Evolutionary conservation across 306 rosid genomes (phyloP), one percentile per base, ranked within the genome.

Genomic region (Vigna radiata): DNA sequence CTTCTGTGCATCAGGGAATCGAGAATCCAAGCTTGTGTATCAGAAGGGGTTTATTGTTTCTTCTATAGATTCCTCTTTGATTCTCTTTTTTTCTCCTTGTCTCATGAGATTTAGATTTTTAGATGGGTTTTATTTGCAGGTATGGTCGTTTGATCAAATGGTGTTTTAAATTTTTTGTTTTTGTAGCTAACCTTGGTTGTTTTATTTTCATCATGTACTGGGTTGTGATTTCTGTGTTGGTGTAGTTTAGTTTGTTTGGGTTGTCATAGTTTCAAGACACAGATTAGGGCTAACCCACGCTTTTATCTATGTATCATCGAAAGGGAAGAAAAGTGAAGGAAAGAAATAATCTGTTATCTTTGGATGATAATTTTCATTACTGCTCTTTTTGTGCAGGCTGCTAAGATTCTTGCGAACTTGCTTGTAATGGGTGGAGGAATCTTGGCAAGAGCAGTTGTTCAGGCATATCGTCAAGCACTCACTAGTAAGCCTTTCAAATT

Each of bases 401-500:
- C 96, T 21, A 93, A 85, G 89, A 82, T 93, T 85, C 90, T 93
- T 33, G 96, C 93, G 6, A 93, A 90, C 82, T 83, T 93, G 66
- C 60, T 93, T 59, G 91, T 93, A 59, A 86, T 88, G 91, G 97
- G 98, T 5, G 89, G 93, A 62, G 89, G 91, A 67, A 86, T 91
- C 68, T 74, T 93, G 86, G 96, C 87, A 21, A 87, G 90, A 85
- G 98, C 96, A 69, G 75, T 93, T 33, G 84, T 86, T 70, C 94
- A 87, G 77, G 98, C 97, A 43, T 93, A 91, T 79, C 98, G 91
- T 80, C 93, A 91, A 82, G 98, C 97, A 0, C 87, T 93, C 76
- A 12, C 89, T 8, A 91, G 98, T 93, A 86, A 86, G 94, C 68
- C 44, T 79, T 68, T 60, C 68, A 8, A 39, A 48, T 49, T 15